Base-by-base conservation (phyloP, 1,284 basidiomycete genomes). In the Rhodotorula sp. region DNA sequence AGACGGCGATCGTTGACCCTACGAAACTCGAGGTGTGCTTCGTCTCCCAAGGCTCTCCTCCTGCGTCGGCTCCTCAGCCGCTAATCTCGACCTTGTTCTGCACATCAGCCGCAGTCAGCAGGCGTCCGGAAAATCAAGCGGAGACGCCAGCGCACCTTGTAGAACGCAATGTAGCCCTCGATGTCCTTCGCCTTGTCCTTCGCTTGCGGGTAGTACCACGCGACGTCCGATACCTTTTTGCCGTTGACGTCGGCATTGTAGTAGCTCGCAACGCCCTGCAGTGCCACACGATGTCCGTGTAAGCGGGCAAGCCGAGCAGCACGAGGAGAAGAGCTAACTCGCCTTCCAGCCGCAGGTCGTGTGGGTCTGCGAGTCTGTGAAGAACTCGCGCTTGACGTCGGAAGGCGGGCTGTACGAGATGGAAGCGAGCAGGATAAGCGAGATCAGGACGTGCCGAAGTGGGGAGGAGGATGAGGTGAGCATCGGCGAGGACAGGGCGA, bases 81-180 rank as follows among this genome's bases (percentile, higher is more conserved):
- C 39, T 44, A 13, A 44, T 44, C 39, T 44, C 39, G 39, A 44
- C 39, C 39, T 24, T 49, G 10, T 49, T 32, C 52, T 15, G 19
- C 52, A 17, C 17, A 32, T 27, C 52, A 20, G 32, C 17, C 30
- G 27, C 29, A 13, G 52, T 30, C 27, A n/a, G 10, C 24, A 62
- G 17, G 47, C 67, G 13, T 62, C 60, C n/a, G 57, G 49, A 54
- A 44, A 44, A 17, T 17, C 11, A n/a, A 8, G 39, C 7, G 19
- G 9, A 44, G 2, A 13, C 13, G 19, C 13, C 39, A 17, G 39
- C 39, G 39, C 39, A 44, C 76, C 71, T 77, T 78, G 74, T 79
- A 78, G 63, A 80, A 79, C 11, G 79, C 79, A n/a, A 79, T 74
- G 60, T 71, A 73, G 32, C 66, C 65, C 59, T 75, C 72, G 60